Evolutionary conservation across 805 yeast species (phyloP).

Genomic region (Blastobotrys americana): DNA sequence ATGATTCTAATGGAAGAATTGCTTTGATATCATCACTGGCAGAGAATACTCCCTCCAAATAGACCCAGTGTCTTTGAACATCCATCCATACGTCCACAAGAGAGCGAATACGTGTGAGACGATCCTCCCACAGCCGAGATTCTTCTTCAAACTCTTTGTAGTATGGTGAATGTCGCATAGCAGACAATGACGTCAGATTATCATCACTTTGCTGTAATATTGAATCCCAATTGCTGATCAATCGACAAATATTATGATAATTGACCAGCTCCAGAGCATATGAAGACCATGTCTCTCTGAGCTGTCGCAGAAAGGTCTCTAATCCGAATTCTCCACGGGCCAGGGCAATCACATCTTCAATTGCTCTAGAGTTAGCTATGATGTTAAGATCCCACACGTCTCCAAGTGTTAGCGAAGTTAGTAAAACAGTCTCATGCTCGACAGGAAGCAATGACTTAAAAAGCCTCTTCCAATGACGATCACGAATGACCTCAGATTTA

Average conservation of each 20-base stretch:
- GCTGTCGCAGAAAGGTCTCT: slow-evolving; percentile 46
- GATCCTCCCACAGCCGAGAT: slow-evolving; percentile 47
- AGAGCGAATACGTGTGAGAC: slow-evolving; percentile 43
- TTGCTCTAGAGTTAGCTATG: slow-evolving; percentile 35
- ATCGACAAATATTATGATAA: slow-evolving; percentile 43
- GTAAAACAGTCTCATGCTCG: slow-evolving; percentile 7
- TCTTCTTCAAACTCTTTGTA: slow-evolving; percentile 54
- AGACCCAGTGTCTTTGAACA: slow-evolving; percentile 83
- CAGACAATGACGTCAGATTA: slow-evolving; percentile 52
- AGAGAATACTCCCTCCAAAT: slow-evolving; percentile 66
- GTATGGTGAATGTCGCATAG: slow-evolving; percentile 66
- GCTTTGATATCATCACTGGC: slow-evolving; percentile 48
- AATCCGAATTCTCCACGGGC: slow-evolving; percentile 70
- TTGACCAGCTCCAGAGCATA: slow-evolving; percentile 46
- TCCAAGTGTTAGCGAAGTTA: slow-evolving; percentile 39
- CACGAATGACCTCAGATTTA: slow-evolving; percentile 49
- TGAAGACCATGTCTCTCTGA: slow-evolving; percentile 51
- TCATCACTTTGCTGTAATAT: slow-evolving; percentile 52
- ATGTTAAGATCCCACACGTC: slow-evolving; percentile 57
- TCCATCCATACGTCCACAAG: slow-evolving; percentile 71
- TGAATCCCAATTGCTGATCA: slow-evolving; percentile 62
- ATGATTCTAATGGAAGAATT: slow-evolving; percentile 62
- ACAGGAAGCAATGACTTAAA: slow-evolving; percentile 30
- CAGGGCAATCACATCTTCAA: slow-evolving; percentile 46
- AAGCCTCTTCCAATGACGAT: slow-evolving; percentile 59